These are phyloP conservation scores for Stagonosporopsis cucurbitacearum DNA, from an alignment of 2,329 filamentous ascomycete species.

Conservation along the genomic window DNA sequence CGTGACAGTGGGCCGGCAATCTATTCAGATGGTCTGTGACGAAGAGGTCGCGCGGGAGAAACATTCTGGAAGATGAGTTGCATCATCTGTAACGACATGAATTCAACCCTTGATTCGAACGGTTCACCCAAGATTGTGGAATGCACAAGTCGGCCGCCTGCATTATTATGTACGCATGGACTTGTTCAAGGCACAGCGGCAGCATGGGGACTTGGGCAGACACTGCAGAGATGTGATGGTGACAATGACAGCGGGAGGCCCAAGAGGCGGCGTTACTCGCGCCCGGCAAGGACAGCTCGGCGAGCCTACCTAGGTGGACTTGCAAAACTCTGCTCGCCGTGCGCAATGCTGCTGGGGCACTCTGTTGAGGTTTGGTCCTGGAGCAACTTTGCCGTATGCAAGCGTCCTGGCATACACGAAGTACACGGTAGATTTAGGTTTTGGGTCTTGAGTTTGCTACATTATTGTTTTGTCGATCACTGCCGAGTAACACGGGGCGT, in stretches of 20 bases:
- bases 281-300: slow-evolving; percentile 20
- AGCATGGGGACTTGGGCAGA: slow-evolving; percentile 7
- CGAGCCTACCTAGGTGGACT: slow-evolving; percentile 10
- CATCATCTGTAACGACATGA: slow-evolving; percentile 24
- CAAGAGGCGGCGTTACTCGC: slow-evolving; percentile 20
- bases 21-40: slow-evolving; percentile 38
- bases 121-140: slow-evolving; percentile 20
- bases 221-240: slow-evolving; percentile 12
- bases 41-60: slow-evolving; percentile 36
- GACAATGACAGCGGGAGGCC: slow-evolving; percentile 23
- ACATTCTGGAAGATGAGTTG: slow-evolving; percentile 41
- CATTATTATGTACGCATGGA: slow-evolving; percentile 11
- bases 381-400: slow-evolving; percentile 27
- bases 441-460: too few relatives aligned
- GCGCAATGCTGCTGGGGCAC: slow-evolving; percentile 21
- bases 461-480: slow-evolving; percentile 29
- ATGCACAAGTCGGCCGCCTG: background rate
- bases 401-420: slow-evolving; percentile 11
- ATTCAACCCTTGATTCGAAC: slow-evolving; percentile 19
- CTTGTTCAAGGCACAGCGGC: slow-evolving; percentile 2
- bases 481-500: slow-evolving; percentile 27
- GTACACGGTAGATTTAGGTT: slow-evolving; percentile 28
- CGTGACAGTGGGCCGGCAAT: slow-evolving; percentile 38
- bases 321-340: slow-evolving; percentile 20
- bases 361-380: slow-evolving; percentile 15